Evolutionary conservation across 768 basidiomycete species (phyloP), one percentile per base, ranked within the genome.

Genomic region (Boletus coccyginus): DNA sequence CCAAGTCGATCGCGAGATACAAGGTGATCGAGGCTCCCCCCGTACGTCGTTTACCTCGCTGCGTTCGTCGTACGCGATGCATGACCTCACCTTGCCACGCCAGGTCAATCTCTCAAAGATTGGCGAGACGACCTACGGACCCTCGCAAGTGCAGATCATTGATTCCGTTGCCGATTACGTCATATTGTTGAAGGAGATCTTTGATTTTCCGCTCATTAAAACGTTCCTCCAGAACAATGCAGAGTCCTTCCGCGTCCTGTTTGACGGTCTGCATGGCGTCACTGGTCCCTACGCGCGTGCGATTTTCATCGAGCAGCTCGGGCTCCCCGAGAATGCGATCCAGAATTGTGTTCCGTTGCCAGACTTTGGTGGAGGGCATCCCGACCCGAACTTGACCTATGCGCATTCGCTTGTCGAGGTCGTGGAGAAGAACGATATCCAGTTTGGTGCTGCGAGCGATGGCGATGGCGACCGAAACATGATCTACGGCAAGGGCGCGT

Each of bases 381-480:
- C 97, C 5, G 97, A 99, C 73, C 97, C 97, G 32, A 99, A 99
- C 78, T 76, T 99, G 66, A 98, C 94, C 9, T 99, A 98, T 73
- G 97, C 97, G 2, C 92, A 94, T 75, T 79, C 85, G 14, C 88
- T 99, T 50, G 97, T 99, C 38, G 90, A 95, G 57, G 87, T 78
- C 17, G 97, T 99, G 43, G 97, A 99, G 76, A 78, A 80, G 68
- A 79, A 89, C 40, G 78, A 84, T 55, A 94, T 98, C 62, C 80
- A 83, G 43, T 98, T 99, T 65, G 97, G 97, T 53, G 97, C 97
- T 33, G 97, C 97, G 9, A 91, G 88, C 59, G 97, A 99, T 69
- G 97, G 97, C 31, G 97, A 98, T 64, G 96, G 97, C 40, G 97
- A 98, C 73, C 78, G 97, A 60, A 98, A 99, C 80, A 98, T 99